Evolutionary conservation across 2,329 filamentous ascomycete genomes (phyloP).

Genomic region (Incumbomyces delicatus): DNA sequence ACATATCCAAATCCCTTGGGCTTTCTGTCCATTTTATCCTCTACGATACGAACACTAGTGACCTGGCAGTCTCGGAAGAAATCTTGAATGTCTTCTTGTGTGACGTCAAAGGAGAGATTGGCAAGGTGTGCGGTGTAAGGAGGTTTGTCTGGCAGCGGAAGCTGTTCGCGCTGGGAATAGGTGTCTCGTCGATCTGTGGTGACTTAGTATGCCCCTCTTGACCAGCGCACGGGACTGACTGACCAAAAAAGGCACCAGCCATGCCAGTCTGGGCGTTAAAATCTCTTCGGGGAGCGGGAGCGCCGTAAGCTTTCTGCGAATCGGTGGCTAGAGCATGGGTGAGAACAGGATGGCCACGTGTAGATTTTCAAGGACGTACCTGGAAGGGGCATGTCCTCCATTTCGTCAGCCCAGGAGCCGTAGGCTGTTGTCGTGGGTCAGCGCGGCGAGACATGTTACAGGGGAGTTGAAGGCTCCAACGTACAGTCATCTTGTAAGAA

Average conservation of each 20-base stretch:
- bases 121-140: slow-evolving; percentile 93
- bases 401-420: slow-evolving; percentile 98
- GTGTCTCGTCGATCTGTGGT: slow-evolving; percentile 25
- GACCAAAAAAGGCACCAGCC: slow-evolving; percentile 29
- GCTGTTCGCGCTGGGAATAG: slow-evolving; percentile 60
- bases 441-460: slow-evolving; percentile 14
- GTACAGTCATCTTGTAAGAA: slow-evolving; percentile 88
- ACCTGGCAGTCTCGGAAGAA: slow-evolving; percentile 81
- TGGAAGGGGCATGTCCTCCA: slow-evolving; percentile 72
- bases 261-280: slow-evolving; percentile 32
- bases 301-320: slow-evolving; percentile 37
- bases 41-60: slow-evolving; percentile 87
- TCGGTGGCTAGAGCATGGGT: slow-evolving; percentile 26
- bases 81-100: slow-evolving; percentile 67
- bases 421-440: slow-evolving; percentile 42
- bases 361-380: slow-evolving; percentile 39
- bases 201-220: slow-evolving; percentile 7
- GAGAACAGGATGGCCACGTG: background rate
- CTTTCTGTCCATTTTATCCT: slow-evolving; percentile 85
- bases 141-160: slow-evolving; percentile 81
- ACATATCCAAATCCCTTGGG: slow-evolving; percentile 98
- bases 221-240: slow-evolving; percentile 1
- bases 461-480: slow-evolving; percentile 28
- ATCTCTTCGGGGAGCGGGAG: slow-evolving; percentile 35
- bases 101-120: slow-evolving; percentile 93